phyloP scores from a whole-genome alignment of 176 grass and related monocot species.

The Avena sativa region DNA sequence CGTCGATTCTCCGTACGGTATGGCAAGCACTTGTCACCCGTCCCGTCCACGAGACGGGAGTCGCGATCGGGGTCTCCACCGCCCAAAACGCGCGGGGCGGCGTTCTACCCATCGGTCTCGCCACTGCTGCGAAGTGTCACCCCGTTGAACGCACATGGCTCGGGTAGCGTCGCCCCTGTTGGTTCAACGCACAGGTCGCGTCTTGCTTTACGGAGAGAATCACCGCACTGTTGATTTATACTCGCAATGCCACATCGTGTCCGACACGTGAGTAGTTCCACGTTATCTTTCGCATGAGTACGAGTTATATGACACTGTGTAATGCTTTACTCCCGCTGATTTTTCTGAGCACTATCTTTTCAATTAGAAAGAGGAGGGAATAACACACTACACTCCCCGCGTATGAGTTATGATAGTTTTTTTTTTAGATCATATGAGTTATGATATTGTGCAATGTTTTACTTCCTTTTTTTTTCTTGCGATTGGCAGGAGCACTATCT shows the following conservation, averaged over 20 bases:
- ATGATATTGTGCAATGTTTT: no score
- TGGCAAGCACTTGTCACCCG: background rate
- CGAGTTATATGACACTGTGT: no score
- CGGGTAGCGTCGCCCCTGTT: background rate
- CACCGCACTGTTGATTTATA: background rate
- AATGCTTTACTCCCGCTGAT: no score
- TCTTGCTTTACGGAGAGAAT: background rate
- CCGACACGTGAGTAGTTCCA: background rate
- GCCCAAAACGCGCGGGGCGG: background rate
- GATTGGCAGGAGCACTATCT: no score
- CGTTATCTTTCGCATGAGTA: background rate
- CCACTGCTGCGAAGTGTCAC: background rate
- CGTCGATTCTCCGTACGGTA: background rate
- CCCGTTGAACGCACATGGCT: background rate
- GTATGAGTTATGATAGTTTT: no score
- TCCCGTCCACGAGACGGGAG: background rate
- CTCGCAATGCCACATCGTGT: background rate
- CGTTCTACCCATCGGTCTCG: background rate
- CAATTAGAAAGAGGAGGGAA: no score
- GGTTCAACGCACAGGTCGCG: background rate
- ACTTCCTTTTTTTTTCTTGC: no score
- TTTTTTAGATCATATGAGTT: no score
- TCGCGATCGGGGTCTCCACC: background rate
- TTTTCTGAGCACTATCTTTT: no score
- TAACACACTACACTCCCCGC: no score